These are phyloP conservation scores for Yamadazyma pseudoaaseri DNA, from an alignment of 1,139 yeast genomes.

Conservation along the genomic window DNA sequence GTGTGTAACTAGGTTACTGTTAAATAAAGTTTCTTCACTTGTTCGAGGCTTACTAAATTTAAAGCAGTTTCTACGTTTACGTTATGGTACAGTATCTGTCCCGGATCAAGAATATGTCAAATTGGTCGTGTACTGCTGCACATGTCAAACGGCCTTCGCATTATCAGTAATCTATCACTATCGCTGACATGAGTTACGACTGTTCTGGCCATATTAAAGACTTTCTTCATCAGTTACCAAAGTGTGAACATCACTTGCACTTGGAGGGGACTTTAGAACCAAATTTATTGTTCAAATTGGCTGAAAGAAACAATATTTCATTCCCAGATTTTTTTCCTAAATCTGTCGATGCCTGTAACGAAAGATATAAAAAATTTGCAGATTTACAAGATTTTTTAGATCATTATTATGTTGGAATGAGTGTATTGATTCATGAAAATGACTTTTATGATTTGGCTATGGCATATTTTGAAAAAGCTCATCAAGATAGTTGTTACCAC, in stretches of 20 bases:
- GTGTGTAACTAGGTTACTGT: no score
- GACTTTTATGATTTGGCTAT: slow-evolving; percentile 76
- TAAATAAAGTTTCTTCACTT: no score
- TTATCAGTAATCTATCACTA: not conserved
- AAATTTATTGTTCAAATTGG: slow-evolving; percentile 61
- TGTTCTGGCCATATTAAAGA: slow-evolving; percentile 19
- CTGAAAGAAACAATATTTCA: slow-evolving; percentile 51
- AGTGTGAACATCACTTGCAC: slow-evolving; percentile 83
- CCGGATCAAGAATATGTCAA: no score
- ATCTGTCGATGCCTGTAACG: slow-evolving; percentile 50
- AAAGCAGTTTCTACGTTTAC: no score
- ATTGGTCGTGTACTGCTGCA: no score
- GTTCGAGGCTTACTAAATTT: no score
- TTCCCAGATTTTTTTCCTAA: slow-evolving; percentile 64
- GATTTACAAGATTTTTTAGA: slow-evolving; percentile 76
- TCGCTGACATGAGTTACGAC: slow-evolving; percentile 11
- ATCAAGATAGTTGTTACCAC: slow-evolving; percentile 60
- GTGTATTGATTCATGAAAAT: slow-evolving; percentile 60
- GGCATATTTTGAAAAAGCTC: slow-evolving; percentile 64
- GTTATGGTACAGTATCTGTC: no score
- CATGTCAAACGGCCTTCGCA: not conserved
- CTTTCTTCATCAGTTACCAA: slow-evolving; percentile 67
- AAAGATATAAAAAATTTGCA: slow-evolving; percentile 57
- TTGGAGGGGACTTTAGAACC: slow-evolving; percentile 82
- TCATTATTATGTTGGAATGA: slow-evolving; percentile 77